Evolutionary conservation across 148 eudicot species (phyloP).

Genomic region (Rheum nobile): DNA sequence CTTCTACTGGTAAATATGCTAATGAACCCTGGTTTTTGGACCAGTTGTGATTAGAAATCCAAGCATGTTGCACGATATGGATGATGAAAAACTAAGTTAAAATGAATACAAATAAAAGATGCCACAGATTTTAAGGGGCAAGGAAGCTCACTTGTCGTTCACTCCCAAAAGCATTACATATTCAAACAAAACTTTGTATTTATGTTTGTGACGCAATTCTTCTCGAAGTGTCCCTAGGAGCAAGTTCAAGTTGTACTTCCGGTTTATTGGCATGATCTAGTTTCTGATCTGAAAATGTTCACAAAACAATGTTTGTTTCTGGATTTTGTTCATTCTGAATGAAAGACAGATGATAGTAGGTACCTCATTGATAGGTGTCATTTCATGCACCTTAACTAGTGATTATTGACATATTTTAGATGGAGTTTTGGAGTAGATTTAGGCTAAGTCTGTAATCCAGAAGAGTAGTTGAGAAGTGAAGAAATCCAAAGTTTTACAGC

Average conservation of each 20-base stretch:
- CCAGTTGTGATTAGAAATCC: no score
- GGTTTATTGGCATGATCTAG: slow-evolving; percentile 98
- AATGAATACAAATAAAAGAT: not conserved
- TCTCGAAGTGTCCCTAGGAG: slow-evolving; percentile 78
- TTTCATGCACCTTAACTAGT: no score
- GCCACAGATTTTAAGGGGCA: not conserved
- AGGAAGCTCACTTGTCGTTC: slow-evolving; percentile 68
- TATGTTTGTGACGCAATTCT: slow-evolving; percentile 46
- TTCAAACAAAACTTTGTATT: slow-evolving; percentile 81
- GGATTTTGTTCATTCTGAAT: not conserved
- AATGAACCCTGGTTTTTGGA: no score
- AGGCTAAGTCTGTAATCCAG: no score
- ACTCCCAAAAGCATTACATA: slow-evolving; percentile 96
- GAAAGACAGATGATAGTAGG: slow-evolving; percentile 1
- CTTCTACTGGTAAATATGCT: no score
- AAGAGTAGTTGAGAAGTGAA: no score
- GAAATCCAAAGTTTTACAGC: no score
- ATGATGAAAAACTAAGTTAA: not conserved
- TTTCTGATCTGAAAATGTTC: slow-evolving; percentile 59
- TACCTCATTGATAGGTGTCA: no score
- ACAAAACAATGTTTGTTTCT: not conserved
- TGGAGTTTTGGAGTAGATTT: no score
- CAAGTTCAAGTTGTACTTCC: slow-evolving; percentile 73
- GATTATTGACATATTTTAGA: no score
- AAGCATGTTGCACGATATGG: slow-evolving; percentile 45